phyloP scores from a whole-genome alignment of 129 eudicot genomes.

The Flaveria ramosissima region DNA sequence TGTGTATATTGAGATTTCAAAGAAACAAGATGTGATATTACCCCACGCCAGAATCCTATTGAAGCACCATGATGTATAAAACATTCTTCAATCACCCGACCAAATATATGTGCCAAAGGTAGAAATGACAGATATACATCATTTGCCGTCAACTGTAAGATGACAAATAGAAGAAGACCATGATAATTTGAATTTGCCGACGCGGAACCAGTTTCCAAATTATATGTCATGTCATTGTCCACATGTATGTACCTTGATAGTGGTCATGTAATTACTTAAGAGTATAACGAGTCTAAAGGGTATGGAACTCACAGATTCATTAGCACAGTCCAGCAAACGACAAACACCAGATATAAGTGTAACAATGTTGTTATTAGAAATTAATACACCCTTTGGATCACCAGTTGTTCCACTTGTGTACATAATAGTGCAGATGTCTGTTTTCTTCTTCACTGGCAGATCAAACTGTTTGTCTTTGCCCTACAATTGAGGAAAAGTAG shows the following conservation, averaged over 20 bases:
- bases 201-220: not conserved
- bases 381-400: constrained; percentile 95
- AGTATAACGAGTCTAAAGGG: not conserved
- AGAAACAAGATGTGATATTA: constrained; percentile 37
- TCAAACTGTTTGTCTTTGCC: constrained; percentile 65
- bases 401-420: constrained; percentile 99
- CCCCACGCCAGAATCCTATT: constrained; percentile 99
- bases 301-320: constrained; percentile 62
- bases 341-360: constrained; percentile 71
- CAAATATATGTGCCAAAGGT: constrained; percentile 97
- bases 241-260: not conserved
- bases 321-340: constrained; percentile 55
- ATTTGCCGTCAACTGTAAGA: constrained; percentile 51
- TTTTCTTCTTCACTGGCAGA: constrained; percentile 64
- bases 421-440: constrained; percentile 94
- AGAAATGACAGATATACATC: constrained; percentile 94
- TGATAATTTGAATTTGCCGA: not conserved
- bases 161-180: not conserved
- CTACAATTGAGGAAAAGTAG: constrained; percentile 31
- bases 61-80: constrained; percentile 78
- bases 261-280: not conserved
- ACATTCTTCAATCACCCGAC: constrained; percentile 90
- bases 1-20: not conserved
- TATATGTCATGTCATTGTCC: not conserved
- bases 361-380: constrained; percentile 79